Percentiles rank a stretch among this genome's conserved stretches.
Conservation (phyloP, 2,329 filamentous ascomycete species). For the Epichloe brachyelytri region DNA sequence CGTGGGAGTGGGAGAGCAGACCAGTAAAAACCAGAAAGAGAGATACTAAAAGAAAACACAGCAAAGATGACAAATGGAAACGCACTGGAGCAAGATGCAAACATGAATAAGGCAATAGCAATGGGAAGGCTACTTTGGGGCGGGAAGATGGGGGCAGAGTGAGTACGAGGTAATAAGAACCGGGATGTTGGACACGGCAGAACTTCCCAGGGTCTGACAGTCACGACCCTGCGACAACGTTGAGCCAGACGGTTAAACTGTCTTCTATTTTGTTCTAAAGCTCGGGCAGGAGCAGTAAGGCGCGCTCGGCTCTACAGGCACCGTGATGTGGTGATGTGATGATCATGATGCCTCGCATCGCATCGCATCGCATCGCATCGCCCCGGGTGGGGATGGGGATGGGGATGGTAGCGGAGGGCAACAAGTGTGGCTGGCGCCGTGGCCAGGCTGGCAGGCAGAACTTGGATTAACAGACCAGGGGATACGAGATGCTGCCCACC, state of each 20-base stretch:
- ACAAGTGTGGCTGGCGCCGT: background rate
- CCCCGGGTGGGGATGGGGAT: background rate
- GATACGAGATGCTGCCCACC: background rate
- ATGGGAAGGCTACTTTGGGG: background rate
- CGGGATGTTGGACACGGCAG: background rate
- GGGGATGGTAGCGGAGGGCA: background rate
- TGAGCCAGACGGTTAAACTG: no score
- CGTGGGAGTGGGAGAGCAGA: background rate
- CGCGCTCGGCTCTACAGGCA: background rate
- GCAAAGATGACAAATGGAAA: background rate
- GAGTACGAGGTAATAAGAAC: background rate
- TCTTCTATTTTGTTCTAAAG: no score
- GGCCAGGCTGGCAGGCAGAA: background rate
- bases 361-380: background rate
- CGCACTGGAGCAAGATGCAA: background rate
- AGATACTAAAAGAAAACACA: background rate
- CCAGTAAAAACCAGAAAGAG: background rate
- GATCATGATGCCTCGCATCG: no score
- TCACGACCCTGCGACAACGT: background rate
- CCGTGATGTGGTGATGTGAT: no score
- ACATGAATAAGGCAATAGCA: background rate
- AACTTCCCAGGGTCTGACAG: background rate
- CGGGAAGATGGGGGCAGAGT: background rate
- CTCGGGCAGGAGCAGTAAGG: background rate
- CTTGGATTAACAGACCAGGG: background rate